These are phyloP conservation scores for Holtermannia corniformis DNA, from an alignment of 768 basidiomycete genomes.

Conservation along the genomic window DNA sequence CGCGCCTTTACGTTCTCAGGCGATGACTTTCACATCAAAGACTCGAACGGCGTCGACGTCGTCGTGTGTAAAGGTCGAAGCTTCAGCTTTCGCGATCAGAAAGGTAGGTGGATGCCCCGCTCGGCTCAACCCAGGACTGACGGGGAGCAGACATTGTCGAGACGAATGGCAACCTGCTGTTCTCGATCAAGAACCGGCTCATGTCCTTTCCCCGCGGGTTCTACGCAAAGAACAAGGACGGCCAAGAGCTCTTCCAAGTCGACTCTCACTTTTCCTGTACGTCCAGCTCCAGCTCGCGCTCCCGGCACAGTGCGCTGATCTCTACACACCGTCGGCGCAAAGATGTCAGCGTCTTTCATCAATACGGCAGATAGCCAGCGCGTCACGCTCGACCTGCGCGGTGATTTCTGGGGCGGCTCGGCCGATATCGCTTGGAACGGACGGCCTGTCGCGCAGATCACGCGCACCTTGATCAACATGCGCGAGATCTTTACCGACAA, in stretches of 20 bases:
- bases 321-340: slow-evolving; percentile 22
- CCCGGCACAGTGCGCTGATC: not conserved
- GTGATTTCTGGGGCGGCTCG: slow-evolving; percentile 37
- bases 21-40: slow-evolving; percentile 38
- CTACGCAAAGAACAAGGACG: slow-evolving; percentile 21
- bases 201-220: slow-evolving; percentile 27
- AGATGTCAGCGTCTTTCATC: slow-evolving; percentile 36
- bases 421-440: slow-evolving; percentile 28
- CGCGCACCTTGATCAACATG: slow-evolving; percentile 28
- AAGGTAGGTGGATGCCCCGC: slow-evolving; percentile 20
- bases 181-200: slow-evolving; percentile 31
- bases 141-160: slow-evolving; percentile 32
- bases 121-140: not conserved
- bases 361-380: slow-evolving; percentile 27
- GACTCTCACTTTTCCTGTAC: slow-evolving; percentile 1
- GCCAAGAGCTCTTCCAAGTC: slow-evolving; percentile 26
- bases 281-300: not conserved
- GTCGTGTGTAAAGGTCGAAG: slow-evolving; percentile 30
- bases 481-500: slow-evolving; percentile 33
- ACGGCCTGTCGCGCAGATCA: slow-evolving; percentile 35
- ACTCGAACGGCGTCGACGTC: slow-evolving; percentile 24
- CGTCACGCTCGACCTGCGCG: slow-evolving; percentile 23
- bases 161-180: slow-evolving; percentile 28
- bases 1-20: slow-evolving; percentile 35
- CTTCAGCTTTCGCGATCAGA: slow-evolving; percentile 32